Conservation (phyloP, 345 rosid genomes). For the Rhizophora apiculata region DNA sequence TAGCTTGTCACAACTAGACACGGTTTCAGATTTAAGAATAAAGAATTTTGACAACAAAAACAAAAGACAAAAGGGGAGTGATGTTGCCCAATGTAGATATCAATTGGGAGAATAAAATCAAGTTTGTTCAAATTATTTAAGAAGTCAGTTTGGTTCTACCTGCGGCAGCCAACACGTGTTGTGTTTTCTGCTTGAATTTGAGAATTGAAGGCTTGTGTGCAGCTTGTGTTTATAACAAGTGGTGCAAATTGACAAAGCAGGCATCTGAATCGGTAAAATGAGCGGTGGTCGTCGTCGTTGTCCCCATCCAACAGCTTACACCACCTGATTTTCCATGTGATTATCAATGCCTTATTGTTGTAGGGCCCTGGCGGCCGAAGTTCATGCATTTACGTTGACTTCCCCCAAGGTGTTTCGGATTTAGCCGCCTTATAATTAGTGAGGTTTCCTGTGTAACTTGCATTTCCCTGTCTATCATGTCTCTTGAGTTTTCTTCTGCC, state of each 20-base stretch:
- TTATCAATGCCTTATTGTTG: constrained; percentile 16
- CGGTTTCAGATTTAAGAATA: too few relatives aligned
- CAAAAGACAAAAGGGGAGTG: too few relatives aligned
- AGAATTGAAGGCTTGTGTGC: background rate
- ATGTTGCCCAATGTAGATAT: too few relatives aligned
- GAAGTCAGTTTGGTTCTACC: background rate
- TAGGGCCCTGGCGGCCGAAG: constrained; percentile 5
- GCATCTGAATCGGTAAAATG: constrained; percentile 18
- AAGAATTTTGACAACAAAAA: too few relatives aligned
- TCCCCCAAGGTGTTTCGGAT: background rate
- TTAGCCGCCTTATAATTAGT: background rate
- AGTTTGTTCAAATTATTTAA: background rate
- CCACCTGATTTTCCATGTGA: constrained; percentile 26
- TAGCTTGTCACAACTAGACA: too few relatives aligned
- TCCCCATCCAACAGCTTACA: constrained; percentile 13
- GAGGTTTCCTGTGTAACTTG: background rate
- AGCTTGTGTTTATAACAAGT: constrained; percentile 8
- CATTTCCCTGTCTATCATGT: background rate
- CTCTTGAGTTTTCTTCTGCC: too few relatives aligned
- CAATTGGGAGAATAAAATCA: background rate
- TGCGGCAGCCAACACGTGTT: constrained; percentile 26
- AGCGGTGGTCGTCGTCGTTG: constrained; percentile 14
- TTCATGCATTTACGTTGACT: constrained; percentile 2
- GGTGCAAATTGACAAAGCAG: background rate
- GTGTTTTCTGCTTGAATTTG: constrained; percentile 8